Evolutionary conservation across 1,284 basidiomycete species (phyloP), one percentile per base, ranked within the genome.

Genomic region (Rhodofomes roseus): DNA sequence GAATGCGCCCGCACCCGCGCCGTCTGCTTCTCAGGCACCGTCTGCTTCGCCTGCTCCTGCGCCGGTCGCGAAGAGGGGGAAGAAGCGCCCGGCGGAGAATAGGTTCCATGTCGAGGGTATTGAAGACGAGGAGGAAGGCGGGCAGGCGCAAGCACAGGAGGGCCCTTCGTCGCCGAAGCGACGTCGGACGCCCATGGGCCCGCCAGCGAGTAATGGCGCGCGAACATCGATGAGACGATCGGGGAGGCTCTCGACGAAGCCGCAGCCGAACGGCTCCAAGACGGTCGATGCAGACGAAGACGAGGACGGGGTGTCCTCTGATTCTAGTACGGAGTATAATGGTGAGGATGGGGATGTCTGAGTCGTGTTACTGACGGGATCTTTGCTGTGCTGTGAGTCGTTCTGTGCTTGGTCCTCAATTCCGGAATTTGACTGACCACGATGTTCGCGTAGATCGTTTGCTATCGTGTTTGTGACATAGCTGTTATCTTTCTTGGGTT

Each of bases 21-120:
- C 14, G 23, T 12, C 29, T 7, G 6, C 48, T 2, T 31, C 27
- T 8, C 37, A 39, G 14, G 31, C 31, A 20, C 6, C 29, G 9
- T 20, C 31, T 23, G 34, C 31, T 8, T 55, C 58, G 1, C 59
- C 60, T 48, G 39, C 51, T 43, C 60, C 60, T 36, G 44, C 40
- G 37, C 59, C 58, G 14, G 12, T 40, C 3, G 37, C 57, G 29
- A 64, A 63, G 9, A 25, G 14, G 25, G 46, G 46, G 4, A 25
- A 18, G 46, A 48, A 48, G 46, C 46, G 46, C n/a, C 23, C 25
- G 9, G 23, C 46, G 14, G 46, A n/a, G 20, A 52, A 36, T 31
- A n/a, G 50, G 18, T 52, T 52, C 50, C 50, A 52, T 23, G 18
- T 52, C 7, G 18, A 34, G 20, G 50, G 34, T 34, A 16, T 29